Evolutionary conservation across 257 asterid genomes (phyloP).

Genomic region (Nicotiana obtusifolia): DNA sequence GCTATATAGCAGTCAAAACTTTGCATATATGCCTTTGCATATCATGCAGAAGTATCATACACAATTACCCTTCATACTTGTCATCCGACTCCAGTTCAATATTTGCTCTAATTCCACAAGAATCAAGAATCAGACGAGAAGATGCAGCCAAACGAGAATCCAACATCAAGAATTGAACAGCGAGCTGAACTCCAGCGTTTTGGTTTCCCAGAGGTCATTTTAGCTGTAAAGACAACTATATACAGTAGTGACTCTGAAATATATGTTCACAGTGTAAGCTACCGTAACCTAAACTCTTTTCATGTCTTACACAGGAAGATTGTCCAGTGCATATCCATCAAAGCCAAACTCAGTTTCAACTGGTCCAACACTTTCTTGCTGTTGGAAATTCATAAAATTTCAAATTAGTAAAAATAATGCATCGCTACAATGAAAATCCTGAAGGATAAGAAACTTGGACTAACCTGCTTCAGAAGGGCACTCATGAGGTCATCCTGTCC

Average conservation of each 20-base stretch:
- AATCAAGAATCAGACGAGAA: not conserved
- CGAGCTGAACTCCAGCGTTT: not conserved
- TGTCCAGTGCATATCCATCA: conserved; percentile 61
- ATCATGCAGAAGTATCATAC: conserved; percentile 35
- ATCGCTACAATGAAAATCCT: not conserved
- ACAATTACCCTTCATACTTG: conserved; percentile 8
- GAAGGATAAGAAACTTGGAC: not conserved
- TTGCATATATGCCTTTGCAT: conserved; percentile 38
- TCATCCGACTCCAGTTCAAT: not conserved
- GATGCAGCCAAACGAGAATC: not conserved
- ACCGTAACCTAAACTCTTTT: not conserved
- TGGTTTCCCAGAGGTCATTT: conserved; percentile 6
- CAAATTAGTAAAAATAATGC: not conserved
- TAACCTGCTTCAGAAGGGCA: conserved; percentile 65
- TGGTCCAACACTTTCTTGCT: conserved; percentile 55
- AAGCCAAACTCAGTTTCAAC: conserved; percentile 62
- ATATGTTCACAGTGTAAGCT: conserved; percentile 11
- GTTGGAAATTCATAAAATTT: conserved; percentile 17
- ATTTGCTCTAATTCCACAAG: not conserved
- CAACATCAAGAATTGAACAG: not conserved
- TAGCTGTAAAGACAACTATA: conserved; percentile 30
- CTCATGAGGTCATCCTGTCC: conserved; percentile 87
- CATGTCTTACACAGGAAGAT: conserved; percentile 51
- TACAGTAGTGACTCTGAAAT: conserved; percentile 29
- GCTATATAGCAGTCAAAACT: conserved; percentile 41